Conservation (phyloP, 164 flowering plant species). For the Euptelea pleiosperma region DNA sequence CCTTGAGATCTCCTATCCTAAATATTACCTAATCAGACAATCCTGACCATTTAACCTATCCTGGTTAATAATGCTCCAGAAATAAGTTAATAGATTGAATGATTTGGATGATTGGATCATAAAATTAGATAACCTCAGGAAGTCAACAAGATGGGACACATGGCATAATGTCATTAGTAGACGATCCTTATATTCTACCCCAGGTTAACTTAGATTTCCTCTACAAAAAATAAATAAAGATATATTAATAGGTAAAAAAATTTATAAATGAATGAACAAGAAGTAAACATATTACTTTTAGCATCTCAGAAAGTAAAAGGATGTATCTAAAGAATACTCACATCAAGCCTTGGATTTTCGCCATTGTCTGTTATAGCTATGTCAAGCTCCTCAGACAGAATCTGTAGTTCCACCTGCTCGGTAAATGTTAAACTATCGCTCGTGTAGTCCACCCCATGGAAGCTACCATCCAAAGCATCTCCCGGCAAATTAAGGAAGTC, state of each 20-base stretch:
- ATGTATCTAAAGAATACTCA: slow-evolving; percentile 26
- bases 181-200: not conserved
- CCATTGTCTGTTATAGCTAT: slow-evolving; percentile 50
- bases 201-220: not conserved
- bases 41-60: not conserved
- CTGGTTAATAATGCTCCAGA: too few relatives aligned
- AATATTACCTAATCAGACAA: not conserved
- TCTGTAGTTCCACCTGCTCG: slow-evolving; percentile 57
- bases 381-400: slow-evolving; percentile 65
- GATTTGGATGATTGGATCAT: not conserved
- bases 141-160: not conserved
- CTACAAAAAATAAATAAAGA: not conserved
- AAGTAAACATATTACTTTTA: not conserved
- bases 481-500: slow-evolving; percentile 42
- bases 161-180: not conserved
- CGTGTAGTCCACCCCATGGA: slow-evolving; percentile 28
- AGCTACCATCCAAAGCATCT: slow-evolving; percentile 34
- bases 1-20: not conserved
- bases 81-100: too few relatives aligned
- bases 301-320: not conserved
- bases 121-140: not conserved
- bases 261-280: not conserved
- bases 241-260: not conserved
- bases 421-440: slow-evolving; percentile 28
- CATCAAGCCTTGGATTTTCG: slow-evolving; percentile 59